Conservation (phyloP, 2,329 filamentous ascomycete genomes). For the Thelonectria discophora region DNA sequence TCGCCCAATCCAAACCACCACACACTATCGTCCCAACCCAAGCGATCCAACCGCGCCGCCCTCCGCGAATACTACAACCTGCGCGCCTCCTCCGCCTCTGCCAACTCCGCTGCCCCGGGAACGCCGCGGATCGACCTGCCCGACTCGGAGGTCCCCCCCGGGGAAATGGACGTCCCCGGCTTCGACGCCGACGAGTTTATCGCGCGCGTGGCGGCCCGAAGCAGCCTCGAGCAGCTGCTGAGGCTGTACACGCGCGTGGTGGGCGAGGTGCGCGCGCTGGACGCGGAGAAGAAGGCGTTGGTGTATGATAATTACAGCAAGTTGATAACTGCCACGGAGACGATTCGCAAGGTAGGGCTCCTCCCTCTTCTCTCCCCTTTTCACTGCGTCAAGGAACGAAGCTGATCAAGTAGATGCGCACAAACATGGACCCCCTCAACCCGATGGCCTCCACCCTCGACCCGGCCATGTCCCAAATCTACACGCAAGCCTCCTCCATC, state of each 20-base stretch:
- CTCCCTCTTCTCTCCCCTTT: not conserved
- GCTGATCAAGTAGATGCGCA: conserved; percentile 67
- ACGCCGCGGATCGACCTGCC: conserved; percentile 55
- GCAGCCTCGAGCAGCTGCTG: conserved; percentile 74
- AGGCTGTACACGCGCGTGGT: conserved; percentile 75
- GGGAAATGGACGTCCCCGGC: conserved; percentile 76
- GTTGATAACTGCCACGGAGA: conserved; percentile 94
- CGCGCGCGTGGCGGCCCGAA: conserved; percentile 65
- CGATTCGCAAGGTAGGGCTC: conserved; percentile 76
- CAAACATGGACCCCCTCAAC: conserved; percentile 81
- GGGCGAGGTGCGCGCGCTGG: conserved; percentile 85
- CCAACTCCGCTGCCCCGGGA: not conserved
- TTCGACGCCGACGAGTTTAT: conserved; percentile 81
- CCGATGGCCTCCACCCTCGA: conserved; percentile 78
- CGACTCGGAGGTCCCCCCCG: conserved; percentile 66
- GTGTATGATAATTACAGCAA: conserved; percentile 99
- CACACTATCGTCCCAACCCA: conserved; percentile 46
- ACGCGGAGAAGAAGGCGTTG: conserved; percentile 94
- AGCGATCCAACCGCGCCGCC: conserved; percentile 79
- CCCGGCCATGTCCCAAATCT: conserved; percentile 78
- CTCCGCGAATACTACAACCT: conserved; percentile 96
- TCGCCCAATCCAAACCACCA: conserved; percentile 39
- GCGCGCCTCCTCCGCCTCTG: conserved; percentile 43
- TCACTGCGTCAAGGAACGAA: not conserved
- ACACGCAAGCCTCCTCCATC: conserved; percentile 66